Evolutionary conservation across 352 stramenopile genomes (phyloP).

Genomic region (Phytophthora quininea): DNA sequence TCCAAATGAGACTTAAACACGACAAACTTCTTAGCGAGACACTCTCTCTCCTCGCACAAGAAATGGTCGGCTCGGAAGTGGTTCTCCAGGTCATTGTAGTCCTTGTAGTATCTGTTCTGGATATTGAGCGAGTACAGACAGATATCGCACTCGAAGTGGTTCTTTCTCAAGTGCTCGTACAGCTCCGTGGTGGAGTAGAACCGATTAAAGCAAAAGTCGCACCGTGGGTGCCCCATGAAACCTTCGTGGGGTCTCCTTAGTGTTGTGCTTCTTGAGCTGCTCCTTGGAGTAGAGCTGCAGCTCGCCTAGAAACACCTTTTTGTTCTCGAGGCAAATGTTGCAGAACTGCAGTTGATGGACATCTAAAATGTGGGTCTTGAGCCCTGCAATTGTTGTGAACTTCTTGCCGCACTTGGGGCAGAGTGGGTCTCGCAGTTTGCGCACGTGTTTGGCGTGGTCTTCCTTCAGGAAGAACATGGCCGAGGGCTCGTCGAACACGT

Average conservation of each 20-base stretch:
- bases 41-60: conserved; percentile 85
- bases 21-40: conserved; percentile 89
- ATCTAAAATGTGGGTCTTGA: conserved; percentile 79
- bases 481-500: conserved; percentile 86
- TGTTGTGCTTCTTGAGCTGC: conserved; percentile 79
- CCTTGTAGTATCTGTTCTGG: conserved; percentile 92
- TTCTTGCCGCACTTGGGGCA: conserved; percentile 83
- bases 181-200: conserved; percentile 90
- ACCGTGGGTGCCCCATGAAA: conserved; percentile 86
- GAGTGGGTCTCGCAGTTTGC: conserved; percentile 70
- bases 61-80: conserved; percentile 91
- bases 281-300: conserved; percentile 77
- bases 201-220: conserved; percentile 89
- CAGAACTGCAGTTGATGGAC: conserved; percentile 83
- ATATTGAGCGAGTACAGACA: conserved; percentile 79
- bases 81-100: conserved; percentile 91
- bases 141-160: conserved; percentile 93
- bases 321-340: conserved; percentile 87
- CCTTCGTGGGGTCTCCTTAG: conserved; percentile 76
- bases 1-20: conserved; percentile 91
- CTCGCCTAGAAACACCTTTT: conserved; percentile 89
- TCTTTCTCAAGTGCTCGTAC: conserved; percentile 91
- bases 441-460: conserved; percentile 61
- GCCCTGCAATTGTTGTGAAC: conserved; percentile 59
- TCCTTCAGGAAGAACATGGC: conserved; percentile 89